phyloP scores from a whole-genome alignment of 768 basidiomycete genomes.

The Trametes meyenii region DNA sequence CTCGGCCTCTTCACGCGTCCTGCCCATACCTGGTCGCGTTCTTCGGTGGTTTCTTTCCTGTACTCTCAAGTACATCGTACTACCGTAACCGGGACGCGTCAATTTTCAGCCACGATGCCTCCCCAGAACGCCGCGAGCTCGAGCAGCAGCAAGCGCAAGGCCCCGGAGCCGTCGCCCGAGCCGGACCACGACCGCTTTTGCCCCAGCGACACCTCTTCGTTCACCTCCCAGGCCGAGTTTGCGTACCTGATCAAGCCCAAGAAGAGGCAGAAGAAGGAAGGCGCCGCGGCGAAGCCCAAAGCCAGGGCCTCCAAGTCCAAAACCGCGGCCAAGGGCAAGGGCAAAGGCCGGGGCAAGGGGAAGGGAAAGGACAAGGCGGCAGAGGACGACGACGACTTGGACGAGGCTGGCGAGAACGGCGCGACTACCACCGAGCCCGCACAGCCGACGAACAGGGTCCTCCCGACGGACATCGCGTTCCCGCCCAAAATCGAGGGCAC shows the following conservation, averaged over 20 bases:
- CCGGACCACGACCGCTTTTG: neutral
- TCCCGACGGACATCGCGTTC: conserved; percentile 66
- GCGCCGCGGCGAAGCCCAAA: conserved; percentile 2
- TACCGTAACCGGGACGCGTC: neutral
- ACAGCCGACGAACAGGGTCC: conserved; percentile 73
- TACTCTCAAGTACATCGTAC: neutral
- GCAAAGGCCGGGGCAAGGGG: neutral
- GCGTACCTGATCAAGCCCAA: neutral
- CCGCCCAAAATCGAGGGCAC: conserved; percentile 51
- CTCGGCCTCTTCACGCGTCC: neutral
- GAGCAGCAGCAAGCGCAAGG: conserved; percentile 24
- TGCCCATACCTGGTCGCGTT: neutral
- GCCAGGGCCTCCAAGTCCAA: neutral
- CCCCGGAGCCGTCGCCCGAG: neutral
- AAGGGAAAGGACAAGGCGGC: neutral
- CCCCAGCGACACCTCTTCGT: no score
- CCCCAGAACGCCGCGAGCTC: conserved; percentile 17
- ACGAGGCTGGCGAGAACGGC: neutral
- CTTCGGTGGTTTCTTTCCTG: neutral
- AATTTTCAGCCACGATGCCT: conserved; percentile 11
- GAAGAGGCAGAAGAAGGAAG: conserved; percentile 14
- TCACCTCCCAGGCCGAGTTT: no score
- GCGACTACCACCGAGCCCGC: conserved; percentile 13
- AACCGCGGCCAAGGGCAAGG: neutral
- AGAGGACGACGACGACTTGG: conserved; percentile 5